These are phyloP conservation scores for Calophaca sinica DNA, from an alignment of 306 rosid species.

Conservation along the genomic window DNA sequence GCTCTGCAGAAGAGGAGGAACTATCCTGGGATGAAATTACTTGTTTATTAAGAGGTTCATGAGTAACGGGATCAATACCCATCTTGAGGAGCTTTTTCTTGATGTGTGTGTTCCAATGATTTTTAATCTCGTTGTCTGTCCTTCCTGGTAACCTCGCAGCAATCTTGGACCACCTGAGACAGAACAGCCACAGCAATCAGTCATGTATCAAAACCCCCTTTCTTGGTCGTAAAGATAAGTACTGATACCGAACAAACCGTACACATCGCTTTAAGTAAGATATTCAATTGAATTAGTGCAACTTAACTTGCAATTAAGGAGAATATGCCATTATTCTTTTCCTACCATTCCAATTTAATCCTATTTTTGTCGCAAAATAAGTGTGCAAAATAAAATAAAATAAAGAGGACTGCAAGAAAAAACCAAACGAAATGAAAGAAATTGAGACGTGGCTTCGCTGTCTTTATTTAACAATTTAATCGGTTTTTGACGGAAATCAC, in stretches of 20 bases:
- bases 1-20: slow-evolving; percentile 28
- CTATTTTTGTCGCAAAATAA: too few relatives aligned
- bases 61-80: slow-evolving; percentile 89
- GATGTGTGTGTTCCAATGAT: slow-evolving; percentile 91
- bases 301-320: too few relatives aligned
- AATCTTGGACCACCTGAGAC: slow-evolving; percentile 84
- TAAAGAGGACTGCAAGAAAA: too few relatives aligned
- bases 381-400: too few relatives aligned
- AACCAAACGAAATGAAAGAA: too few relatives aligned
- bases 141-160: slow-evolving; percentile 85
- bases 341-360: too few relatives aligned
- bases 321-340: too few relatives aligned
- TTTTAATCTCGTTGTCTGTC: slow-evolving; percentile 86
- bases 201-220: not conserved
- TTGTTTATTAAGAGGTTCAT: slow-evolving; percentile 69
- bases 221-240: slow-evolving; percentile 16
- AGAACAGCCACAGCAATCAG: not conserved
- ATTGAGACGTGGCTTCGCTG: too few relatives aligned
- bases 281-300: too few relatives aligned
- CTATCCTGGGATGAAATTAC: slow-evolving; percentile 41
- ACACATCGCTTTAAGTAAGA: slow-evolving; percentile 15
- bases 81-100: slow-evolving; percentile 86
- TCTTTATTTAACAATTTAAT: too few relatives aligned
- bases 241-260: not conserved
- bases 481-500: too few relatives aligned